These are phyloP conservation scores for Auriscalpium microsporum DNA, from an alignment of 768 basidiomycete species.

Conservation along the genomic window DNA sequence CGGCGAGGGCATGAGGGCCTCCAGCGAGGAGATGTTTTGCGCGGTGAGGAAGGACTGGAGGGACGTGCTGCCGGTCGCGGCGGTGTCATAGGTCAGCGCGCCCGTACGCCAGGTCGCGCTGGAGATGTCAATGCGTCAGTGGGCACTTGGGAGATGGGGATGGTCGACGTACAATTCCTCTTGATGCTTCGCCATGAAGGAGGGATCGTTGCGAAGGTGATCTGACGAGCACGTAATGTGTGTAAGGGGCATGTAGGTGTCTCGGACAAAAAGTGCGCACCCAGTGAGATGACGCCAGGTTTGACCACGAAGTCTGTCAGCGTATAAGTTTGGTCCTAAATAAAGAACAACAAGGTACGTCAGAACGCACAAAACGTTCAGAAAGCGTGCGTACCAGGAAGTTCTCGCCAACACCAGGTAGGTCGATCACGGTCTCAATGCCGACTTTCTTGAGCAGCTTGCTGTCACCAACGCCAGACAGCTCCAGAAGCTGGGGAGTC, in stretches of 20 bases:
- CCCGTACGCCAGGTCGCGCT: conserved; percentile 3
- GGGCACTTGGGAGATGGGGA: neutral
- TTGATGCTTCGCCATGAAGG: conserved; percentile 6
- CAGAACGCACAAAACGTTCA: no score
- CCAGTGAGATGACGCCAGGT: conserved; percentile 6
- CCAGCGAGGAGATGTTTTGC: conserved; percentile 5
- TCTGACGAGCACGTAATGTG: neutral
- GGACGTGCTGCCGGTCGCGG: conserved; percentile 7
- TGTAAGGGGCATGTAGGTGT: neutral
- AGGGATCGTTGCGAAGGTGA: conserved; percentile 7
- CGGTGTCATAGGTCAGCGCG: conserved; percentile 12
- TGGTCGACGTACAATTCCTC: neutral
- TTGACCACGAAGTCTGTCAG: conserved; percentile 10
- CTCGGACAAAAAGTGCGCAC: neutral
- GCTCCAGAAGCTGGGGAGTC: conserved; percentile 24
- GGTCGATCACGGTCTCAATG: conserved; percentile 29
- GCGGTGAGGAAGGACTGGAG: conserved; percentile 9
- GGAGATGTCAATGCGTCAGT: neutral
- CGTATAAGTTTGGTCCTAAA: conserved; percentile 10
- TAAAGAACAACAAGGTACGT: neutral
- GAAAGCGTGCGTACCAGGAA: conserved; percentile 26
- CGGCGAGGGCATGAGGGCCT: conserved; percentile 6
- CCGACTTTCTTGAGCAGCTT: conserved; percentile 24
- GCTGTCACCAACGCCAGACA: conserved; percentile 28
- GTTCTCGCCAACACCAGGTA: conserved; percentile 38